Percentiles rank a stretch among this genome's conserved stretches.
phyloP scores from a whole-genome alignment of 31 red algal genomes.

The Asparagopsis taxiformis region DNA sequence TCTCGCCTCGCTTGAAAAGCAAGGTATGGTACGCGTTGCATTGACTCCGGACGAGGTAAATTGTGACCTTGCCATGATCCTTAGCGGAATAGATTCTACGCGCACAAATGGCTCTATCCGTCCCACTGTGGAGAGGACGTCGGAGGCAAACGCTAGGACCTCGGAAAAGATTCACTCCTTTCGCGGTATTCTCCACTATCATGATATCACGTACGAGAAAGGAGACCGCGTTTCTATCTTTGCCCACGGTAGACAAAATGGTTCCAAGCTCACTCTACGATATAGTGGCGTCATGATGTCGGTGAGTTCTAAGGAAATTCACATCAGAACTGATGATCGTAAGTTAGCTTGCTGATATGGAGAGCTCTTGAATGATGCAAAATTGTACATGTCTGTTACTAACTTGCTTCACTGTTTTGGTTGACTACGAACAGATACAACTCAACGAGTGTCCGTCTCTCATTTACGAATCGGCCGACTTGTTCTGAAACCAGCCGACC shows the following conservation, averaged over 20 bases:
- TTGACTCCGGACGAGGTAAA: slow-evolving; percentile 67
- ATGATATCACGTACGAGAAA: slow-evolving; percentile 41
- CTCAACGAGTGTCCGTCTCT: neutral
- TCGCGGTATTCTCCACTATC: slow-evolving; percentile 55
- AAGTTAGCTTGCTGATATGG: too few relatives aligned
- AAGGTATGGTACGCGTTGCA: slow-evolving; percentile 59
- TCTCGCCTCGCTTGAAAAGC: slow-evolving; percentile 43
- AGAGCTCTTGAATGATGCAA: too few relatives aligned
- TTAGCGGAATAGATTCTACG: slow-evolving; percentile 33
- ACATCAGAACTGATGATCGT: slow-evolving; percentile 35
- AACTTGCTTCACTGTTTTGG: too few relatives aligned
- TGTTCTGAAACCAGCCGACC: neutral
- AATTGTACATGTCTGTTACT: too few relatives aligned
- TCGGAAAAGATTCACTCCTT: slow-evolving; percentile 51
- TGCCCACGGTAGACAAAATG: slow-evolving; percentile 1
- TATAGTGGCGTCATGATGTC: slow-evolving; percentile 25
- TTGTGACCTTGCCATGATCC: slow-evolving; percentile 37
- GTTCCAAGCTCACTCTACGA: neutral
- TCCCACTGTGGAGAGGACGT: neutral
- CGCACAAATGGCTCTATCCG: slow-evolving; percentile 8
- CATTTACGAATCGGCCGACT: neutral
- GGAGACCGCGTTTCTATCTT: slow-evolving; percentile 32
- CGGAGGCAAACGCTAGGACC: neutral
- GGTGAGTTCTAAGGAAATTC: slow-evolving; percentile 46
- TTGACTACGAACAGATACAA: neutral